Conservation (phyloP, 805 yeast species). For the Phaffomyces antillensis region DNA sequence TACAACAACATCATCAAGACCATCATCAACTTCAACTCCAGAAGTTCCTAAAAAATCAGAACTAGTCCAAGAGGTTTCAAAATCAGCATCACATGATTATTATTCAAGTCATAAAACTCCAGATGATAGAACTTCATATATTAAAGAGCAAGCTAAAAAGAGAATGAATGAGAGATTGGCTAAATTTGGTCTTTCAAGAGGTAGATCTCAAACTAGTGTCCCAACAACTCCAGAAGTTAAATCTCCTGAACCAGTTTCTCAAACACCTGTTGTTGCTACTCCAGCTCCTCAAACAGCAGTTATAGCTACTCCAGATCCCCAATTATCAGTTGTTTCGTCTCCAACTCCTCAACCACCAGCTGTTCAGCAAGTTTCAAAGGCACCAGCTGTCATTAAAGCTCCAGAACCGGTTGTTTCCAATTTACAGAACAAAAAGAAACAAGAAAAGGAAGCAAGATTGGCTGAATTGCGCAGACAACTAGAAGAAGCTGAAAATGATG, state of each 20-base stretch:
- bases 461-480: constrained; percentile 54
- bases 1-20: constrained; percentile 2
- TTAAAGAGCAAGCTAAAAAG: constrained; percentile 74
- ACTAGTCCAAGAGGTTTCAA: constrained; percentile 8
- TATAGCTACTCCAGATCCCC: background rate
- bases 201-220: constrained; percentile 18
- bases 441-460: constrained; percentile 52
- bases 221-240: constrained; percentile 12
- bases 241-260: constrained; percentile 10
- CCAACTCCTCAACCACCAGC: background rate
- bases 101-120: constrained; percentile 35
- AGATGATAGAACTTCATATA: constrained; percentile 69
- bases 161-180: constrained; percentile 84
- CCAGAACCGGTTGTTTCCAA: constrained; percentile 4
- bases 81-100: constrained; percentile 20
- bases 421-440: constrained; percentile 43
- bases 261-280: background rate
- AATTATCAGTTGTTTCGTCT: background rate
- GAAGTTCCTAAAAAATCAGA: constrained; percentile 1
- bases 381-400: constrained; percentile 6
- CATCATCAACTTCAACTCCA: constrained; percentile 8
- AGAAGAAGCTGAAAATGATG: constrained; percentile 43
- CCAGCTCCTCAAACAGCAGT: background rate
- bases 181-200: constrained; percentile 59
- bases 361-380: background rate